phyloP scores from a whole-genome alignment of 176 grass and related monocot genomes.

The Carex kokanica region DNA sequence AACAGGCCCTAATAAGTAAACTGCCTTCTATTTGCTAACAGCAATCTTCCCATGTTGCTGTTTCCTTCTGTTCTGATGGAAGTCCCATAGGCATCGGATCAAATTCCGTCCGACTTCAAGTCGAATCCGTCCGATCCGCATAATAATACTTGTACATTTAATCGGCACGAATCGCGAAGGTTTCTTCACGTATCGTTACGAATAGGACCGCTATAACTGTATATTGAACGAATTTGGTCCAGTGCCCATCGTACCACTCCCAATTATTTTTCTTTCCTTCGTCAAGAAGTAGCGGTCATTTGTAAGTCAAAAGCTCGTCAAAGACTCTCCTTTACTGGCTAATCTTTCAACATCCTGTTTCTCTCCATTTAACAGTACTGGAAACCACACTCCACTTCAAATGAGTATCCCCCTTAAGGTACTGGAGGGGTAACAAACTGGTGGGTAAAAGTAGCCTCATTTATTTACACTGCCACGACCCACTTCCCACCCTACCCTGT shows the following conservation, averaged over 20 bases:
- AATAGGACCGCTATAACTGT: too few relatives aligned
- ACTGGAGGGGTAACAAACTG: not conserved
- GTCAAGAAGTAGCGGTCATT: conserved; percentile 12
- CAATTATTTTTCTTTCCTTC: not conserved
- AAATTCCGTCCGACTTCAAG: too few relatives aligned
- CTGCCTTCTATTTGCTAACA: not conserved
- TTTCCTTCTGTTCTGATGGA: not conserved
- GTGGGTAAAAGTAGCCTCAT: not conserved
- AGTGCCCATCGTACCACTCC: too few relatives aligned
- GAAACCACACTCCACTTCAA: not conserved
- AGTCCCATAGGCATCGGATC: too few relatives aligned
- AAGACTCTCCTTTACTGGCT: conserved; percentile 11
- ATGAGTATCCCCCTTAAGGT: not conserved
- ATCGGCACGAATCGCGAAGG: too few relatives aligned
- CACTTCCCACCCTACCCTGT: conserved; percentile 4
- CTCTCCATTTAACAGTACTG: not conserved
- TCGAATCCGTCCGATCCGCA: too few relatives aligned
- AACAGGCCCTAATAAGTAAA: too few relatives aligned
- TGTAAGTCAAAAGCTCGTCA: conserved; percentile 27
- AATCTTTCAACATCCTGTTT: not conserved
- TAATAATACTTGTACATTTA: too few relatives aligned
- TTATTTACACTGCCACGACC: conserved; percentile 1
- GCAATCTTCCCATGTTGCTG: not conserved
- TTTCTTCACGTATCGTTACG: too few relatives aligned
- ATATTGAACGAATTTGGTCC: too few relatives aligned